Evolutionary conservation across 495 filamentous ascomycete genomes (phyloP), one percentile per base, ranked within the genome.

Genomic region (Lophiostoma macrostomum): DNA sequence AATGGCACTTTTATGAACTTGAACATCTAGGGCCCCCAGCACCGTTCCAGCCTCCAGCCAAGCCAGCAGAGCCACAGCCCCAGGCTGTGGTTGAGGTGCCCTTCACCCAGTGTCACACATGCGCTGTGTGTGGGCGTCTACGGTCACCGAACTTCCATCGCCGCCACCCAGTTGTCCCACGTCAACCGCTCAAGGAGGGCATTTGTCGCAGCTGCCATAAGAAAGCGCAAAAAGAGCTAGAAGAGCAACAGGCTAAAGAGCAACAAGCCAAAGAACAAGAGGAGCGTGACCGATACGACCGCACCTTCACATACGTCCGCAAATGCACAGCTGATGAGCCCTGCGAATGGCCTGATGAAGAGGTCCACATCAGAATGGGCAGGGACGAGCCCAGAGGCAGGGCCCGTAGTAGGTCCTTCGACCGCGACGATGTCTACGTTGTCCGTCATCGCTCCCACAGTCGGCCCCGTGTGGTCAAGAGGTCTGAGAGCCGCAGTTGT

Each of bases 131-230:
- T 30, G 36, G 42, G n/a, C 31, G 44, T 20, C 34, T 58, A 24
- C 56, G 63, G 11, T 66, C 63, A 13, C 41, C 48, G 13, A 40
- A 36, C 19, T 66, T 35, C 36, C 63, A 66, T 42, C 48, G 44
- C 20, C 16, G 36, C 10, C 23, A 64, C 42, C 56, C 60, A 11
- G 31, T 61, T 12, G 37, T 53, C 10, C 60, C 53, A 10, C 51
- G 51, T 10, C n/a, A 57, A 32, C 23, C 43, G 13, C 13, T 46
- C 4, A 30, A 37, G 1, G 11, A 28, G 11, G 25, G 27, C 11
- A 12, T 57, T 5, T 65, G 63, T 37, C 31, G 60, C n/a, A 34
- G 63, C 13, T 65, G 63, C 30, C 25, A 27, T 13, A 51, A 48
- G 40, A 56, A 53, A 30, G n/a, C n/a, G n/a, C n/a, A 38, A 27